Percentiles rank a stretch among this genome's conserved stretches.
Conservation (phyloP, 2,329 filamentous ascomycete species). For the Colletotrichum cereale region DNA sequence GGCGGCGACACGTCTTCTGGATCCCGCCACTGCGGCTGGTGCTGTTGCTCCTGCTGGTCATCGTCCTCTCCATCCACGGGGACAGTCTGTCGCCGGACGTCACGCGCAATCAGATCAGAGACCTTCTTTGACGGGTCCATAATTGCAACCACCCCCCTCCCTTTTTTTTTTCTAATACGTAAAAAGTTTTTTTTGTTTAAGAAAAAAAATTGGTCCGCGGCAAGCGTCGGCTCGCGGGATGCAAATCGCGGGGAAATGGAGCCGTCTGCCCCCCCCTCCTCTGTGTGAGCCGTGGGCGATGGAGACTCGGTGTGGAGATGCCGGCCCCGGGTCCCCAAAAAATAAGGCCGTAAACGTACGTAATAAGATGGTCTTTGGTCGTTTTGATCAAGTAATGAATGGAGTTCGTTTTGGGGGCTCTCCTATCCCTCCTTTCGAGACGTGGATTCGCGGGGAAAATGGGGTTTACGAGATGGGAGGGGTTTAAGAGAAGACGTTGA, state of each 20-base stretch:
- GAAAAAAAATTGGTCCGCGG: slow-evolving; percentile 3
- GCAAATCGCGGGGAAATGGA: slow-evolving; percentile 15
- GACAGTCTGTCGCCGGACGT: slow-evolving; percentile 3
- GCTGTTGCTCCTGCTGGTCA: background rate
- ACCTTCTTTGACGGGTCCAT: slow-evolving; percentile 26
- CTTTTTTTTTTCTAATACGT: background rate
- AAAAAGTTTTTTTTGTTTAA: background rate
- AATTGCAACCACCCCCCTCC: background rate
- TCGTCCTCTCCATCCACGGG: background rate
- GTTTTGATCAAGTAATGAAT: slow-evolving; percentile 39
- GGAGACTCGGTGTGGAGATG: slow-evolving; percentile 13
- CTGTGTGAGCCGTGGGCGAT: slow-evolving; percentile 9
- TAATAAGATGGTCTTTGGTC: slow-evolving; percentile 22
- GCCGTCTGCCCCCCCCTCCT: background rate
- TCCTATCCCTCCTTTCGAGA: background rate
- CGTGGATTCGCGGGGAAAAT: slow-evolving; percentile 40
- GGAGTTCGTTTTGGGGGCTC: slow-evolving; percentile 5
- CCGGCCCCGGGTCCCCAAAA: background rate
- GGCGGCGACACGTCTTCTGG: slow-evolving; percentile 5
- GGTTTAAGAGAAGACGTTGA: too few relatives aligned
- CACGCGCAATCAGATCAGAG: background rate
- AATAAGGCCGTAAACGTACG: slow-evolving; percentile 22
- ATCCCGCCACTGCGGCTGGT: background rate
- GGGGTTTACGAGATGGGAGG: too few relatives aligned
- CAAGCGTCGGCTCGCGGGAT: slow-evolving; percentile 20